Conservation (phyloP, 352 stramenopile species). For the Saprolegnia parasitica region DNA sequence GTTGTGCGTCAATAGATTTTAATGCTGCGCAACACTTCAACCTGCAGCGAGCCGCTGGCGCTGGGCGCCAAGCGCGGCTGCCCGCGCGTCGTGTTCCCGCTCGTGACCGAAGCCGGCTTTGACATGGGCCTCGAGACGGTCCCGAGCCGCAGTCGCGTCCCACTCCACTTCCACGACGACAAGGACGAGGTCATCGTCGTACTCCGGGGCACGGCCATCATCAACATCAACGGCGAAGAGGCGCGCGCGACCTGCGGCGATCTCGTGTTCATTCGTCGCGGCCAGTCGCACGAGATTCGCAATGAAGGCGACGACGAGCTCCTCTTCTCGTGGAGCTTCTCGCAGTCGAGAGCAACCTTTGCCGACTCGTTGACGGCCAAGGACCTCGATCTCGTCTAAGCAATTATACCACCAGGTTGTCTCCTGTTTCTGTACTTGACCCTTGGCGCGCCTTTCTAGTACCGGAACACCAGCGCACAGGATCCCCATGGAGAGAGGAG, state of each 20-base stretch:
- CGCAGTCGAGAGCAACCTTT: neutral
- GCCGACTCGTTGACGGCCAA: neutral
- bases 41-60: neutral
- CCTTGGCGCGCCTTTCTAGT: too few relatives aligned
- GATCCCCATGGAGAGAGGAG: too few relatives aligned
- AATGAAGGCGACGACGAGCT: slow-evolving; percentile 5
- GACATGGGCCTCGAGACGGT: slow-evolving; percentile 11
- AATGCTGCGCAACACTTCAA: neutral
- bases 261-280: slow-evolving; percentile 4
- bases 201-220: neutral
- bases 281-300: slow-evolving; percentile 4
- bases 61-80: neutral
- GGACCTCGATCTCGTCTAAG: too few relatives aligned
- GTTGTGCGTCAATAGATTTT: neutral
- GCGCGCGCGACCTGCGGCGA: neutral
- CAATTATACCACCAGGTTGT: too few relatives aligned
- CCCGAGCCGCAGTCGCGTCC: neutral
- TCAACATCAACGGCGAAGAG: slow-evolving; percentile 1
- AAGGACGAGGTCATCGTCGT: slow-evolving; percentile 10
- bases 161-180: neutral
- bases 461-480: too few relatives aligned
- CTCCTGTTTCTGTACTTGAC: too few relatives aligned
- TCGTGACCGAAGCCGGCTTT: slow-evolving; percentile 3
- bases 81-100: neutral
- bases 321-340: slow-evolving; percentile 4